These are phyloP conservation scores for Cryphonectria radicalis DNA, from an alignment of 2,329 filamentous ascomycete species.

Conservation along the genomic window DNA sequence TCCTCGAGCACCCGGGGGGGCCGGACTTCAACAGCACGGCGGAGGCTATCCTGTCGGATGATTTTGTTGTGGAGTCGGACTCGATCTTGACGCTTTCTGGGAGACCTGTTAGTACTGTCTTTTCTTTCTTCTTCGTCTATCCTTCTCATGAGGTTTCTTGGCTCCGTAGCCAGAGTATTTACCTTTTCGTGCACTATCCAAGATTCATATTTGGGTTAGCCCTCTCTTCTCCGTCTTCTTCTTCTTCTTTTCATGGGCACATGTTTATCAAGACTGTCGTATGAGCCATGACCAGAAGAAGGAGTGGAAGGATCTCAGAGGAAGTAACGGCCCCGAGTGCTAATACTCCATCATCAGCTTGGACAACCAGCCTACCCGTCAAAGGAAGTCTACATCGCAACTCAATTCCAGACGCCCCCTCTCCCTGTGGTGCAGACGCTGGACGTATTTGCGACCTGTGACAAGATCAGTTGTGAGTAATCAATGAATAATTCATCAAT, in stretches of 20 bases:
- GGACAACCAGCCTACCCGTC: slow-evolving; percentile 28
- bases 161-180: not conserved
- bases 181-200: too few species aligned
- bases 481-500: too few species aligned
- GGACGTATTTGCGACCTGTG: slow-evolving; percentile 20
- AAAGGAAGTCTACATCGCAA: slow-evolving; percentile 26
- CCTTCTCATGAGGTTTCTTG: not conserved
- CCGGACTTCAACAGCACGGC: slow-evolving; percentile 27
- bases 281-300: not conserved
- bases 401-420: slow-evolving; percentile 25
- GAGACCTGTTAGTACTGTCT: slow-evolving; percentile 14
- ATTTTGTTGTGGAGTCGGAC: slow-evolving; percentile 22
- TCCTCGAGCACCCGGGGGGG: slow-evolving; percentile 23
- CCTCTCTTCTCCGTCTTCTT: not conserved
- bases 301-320: too few species aligned
- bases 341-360: not conserved
- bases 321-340: not conserved
- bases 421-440: slow-evolving; percentile 22
- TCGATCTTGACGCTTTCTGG: slow-evolving; percentile 26
- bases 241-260: too few species aligned
- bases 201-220: too few species aligned
- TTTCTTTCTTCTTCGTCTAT: not conserved
- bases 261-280: not conserved
- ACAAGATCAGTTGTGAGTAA: slow-evolving; percentile 25
- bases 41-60: slow-evolving; percentile 22